Base-by-base conservation (phyloP, 192 early-diverging fungal genomes). In the Pilobolus umbonatus region DNA sequence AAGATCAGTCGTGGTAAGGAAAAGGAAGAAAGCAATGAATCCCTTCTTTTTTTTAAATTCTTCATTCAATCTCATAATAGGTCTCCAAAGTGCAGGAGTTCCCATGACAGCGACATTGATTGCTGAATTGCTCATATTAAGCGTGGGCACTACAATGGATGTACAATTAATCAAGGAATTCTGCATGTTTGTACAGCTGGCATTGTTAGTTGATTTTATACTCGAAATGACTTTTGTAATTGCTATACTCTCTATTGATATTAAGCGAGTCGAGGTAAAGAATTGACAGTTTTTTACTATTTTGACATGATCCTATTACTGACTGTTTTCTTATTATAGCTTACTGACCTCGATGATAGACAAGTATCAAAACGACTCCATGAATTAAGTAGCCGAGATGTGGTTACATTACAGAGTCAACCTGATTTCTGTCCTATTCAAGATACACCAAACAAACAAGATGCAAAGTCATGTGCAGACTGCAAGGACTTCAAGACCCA, bases 161-260 rank as follows among this genome's bases (percentile, higher is more conserved):
- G 71, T 81, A 6, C 76, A 75, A 24, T 73, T 83, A 2, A 74
- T 92, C 7, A 83, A 84, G 63, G 87, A 92, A 55, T 92, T 90
- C 67, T 89, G 87, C 49, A 65, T 87, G 2, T 88, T 89, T 60
- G 78, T 76, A 1, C 71, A 78, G 12, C 73, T 85, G 4, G 77
- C 85, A 15, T 65, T 92, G 22, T 67, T 89, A 10, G 84, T 92
- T 51, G 88, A 89, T 63, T 90, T 84, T 64, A 68, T 88, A n/a
- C 57, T 92, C 47, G 86, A 90, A 60, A 80, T 92, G 60, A 87
- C 90, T 1, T 90, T 92, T 61, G 89, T 89, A 49, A 76, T 82
- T 29, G 83, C 87, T 0, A 83, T 88, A 32, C 68, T 92, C n/a
- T 86, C 90, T 1, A 87, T 92, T 49, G 88, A 92, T 80, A 84